Base-by-base conservation (phyloP, 75 land plant genomes). In the Larix kaempferi region DNA sequence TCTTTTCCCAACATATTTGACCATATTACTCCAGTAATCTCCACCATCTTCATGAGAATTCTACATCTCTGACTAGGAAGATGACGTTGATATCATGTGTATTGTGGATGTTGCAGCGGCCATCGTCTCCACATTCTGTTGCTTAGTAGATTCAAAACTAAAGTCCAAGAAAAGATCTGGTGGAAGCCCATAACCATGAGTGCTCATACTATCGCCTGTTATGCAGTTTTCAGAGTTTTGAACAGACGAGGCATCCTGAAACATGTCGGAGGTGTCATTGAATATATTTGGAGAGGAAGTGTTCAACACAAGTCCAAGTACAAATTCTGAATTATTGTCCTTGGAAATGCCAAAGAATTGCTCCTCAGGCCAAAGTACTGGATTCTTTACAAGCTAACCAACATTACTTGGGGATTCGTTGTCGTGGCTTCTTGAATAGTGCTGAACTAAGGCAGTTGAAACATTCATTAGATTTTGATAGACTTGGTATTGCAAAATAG, bases 21-120 rank as follows among this genome's bases (percentile, higher is more conserved):
- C 52, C 72, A 69, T 21, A 69, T 69, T 39, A 69, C 72, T 39
- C 72, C 72, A 69, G 13, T 69, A 69, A 39, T 69, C 52, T 69
- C 72, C 41, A 11, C 72, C 72, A 69, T 69, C 44, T n/a, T 69
- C 72, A 2, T 12, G 17, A 69, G 10, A 41, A 37, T 69, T 69
- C 21, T 41, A 54, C 52, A 69, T 44, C 39, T 69, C 73, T 41
- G 13, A 22, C 49, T 54, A 65, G 17, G 69, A n/a, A 69, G 49
- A 69, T 3, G 23, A 69, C n/a, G 23, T 15, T 16, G 71, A 49
- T 49, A 49, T 49, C 54, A 49, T 10, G 54, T 49, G 35, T 66
- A 41, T 21, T 41, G 49, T 44, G 10, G 49, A 69, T 41, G 49
- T 2, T 41, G 41, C 7, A 6, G 19, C 8, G 39, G 73, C 39